These are phyloP conservation scores for Pichia sp. DNA, from an alignment of 1,139 yeast genomes.

Conservation along the genomic window DNA sequence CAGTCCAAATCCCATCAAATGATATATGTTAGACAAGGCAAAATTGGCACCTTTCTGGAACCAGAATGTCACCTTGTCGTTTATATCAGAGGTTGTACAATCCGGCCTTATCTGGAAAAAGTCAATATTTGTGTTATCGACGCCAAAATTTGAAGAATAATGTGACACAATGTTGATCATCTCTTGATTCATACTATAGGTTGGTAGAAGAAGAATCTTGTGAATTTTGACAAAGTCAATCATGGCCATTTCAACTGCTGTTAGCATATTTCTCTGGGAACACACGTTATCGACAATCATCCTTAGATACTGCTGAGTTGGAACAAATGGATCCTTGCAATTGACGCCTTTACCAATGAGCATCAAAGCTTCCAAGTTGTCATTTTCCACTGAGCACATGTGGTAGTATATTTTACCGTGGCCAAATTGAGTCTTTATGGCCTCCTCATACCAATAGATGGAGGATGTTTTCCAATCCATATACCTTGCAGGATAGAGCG, in stretches of 20 bases:
- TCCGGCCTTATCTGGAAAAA: conserved; percentile 47
- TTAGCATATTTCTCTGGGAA: conserved; percentile 62
- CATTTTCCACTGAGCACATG: conserved; percentile 79
- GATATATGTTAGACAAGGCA: conserved; percentile 71
- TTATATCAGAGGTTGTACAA: conserved; percentile 36
- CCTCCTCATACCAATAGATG: conserved; percentile 69
- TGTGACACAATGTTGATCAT: conserved; percentile 64
- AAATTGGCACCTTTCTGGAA: conserved; percentile 70
- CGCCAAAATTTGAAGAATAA: conserved; percentile 68
- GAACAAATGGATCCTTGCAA: conserved; percentile 78
- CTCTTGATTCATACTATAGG: conserved; percentile 43
- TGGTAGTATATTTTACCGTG: conserved; percentile 79
- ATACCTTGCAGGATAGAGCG: conserved; percentile 68
- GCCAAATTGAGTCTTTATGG: conserved; percentile 69
- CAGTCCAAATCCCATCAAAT: conserved; percentile 73
- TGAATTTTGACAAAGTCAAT: conserved; percentile 65
- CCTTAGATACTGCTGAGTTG: conserved; percentile 70
- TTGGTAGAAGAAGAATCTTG: conserved; percentile 50
- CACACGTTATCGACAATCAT: conserved; percentile 76
- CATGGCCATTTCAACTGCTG: conserved; percentile 54
- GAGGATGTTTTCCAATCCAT: conserved; percentile 81
- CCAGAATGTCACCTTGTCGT: conserved; percentile 63
- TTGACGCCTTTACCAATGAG: conserved; percentile 74
- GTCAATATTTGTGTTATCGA: conserved; percentile 62
- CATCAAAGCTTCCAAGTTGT: conserved; percentile 72